A percentile compares a stretch with the other conserved stretches of the same genome.
Evolutionary conservation across 1,284 basidiomycete genomes (phyloP).

Genomic region (Naganishia albida): DNA sequence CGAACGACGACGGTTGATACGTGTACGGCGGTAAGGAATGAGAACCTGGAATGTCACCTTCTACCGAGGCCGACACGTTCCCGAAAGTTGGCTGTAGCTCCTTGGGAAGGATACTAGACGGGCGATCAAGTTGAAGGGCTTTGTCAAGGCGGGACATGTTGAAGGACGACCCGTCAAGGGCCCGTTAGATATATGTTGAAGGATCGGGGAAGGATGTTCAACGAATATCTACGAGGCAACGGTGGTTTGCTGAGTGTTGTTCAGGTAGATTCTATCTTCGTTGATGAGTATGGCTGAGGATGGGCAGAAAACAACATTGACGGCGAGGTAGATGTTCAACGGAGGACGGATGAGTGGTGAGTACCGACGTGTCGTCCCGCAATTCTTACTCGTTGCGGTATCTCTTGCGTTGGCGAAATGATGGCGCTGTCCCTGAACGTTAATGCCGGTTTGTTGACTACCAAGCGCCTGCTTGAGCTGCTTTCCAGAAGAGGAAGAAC

Average conservation of each 20-base stretch:
- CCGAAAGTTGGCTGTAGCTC: conserved; percentile 3
- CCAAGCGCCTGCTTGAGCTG: neutral
- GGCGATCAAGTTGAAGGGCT: conserved; percentile 12
- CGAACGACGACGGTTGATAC: neutral
- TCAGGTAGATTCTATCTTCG: neutral
- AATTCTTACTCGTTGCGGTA: neutral
- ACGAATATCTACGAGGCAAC: conserved; percentile 5
- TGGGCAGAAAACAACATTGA: neutral
- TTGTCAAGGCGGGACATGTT: conserved; percentile 21
- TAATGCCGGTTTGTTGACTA: neutral
- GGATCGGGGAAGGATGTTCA: conserved; percentile 23
- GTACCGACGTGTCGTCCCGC: conserved; percentile 1
- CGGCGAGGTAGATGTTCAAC: conserved; percentile 18
- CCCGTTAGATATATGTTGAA: conserved; percentile 19
- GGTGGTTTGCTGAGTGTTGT: neutral
- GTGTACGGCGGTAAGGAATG: neutral
- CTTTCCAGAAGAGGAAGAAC: neutral
- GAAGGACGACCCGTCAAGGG: neutral
- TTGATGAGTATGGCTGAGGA: neutral
- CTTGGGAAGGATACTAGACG: neutral
- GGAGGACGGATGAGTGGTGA: neutral
- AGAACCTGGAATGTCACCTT: neutral
- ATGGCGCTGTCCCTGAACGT: neutral
- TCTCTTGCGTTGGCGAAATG: neutral
- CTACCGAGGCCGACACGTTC: neutral